Evolutionary conservation across 202 grass and related monocot genomes (phyloP), one percentile per base, ranked within the genome.

Genomic region (Zizania palustris): DNA sequence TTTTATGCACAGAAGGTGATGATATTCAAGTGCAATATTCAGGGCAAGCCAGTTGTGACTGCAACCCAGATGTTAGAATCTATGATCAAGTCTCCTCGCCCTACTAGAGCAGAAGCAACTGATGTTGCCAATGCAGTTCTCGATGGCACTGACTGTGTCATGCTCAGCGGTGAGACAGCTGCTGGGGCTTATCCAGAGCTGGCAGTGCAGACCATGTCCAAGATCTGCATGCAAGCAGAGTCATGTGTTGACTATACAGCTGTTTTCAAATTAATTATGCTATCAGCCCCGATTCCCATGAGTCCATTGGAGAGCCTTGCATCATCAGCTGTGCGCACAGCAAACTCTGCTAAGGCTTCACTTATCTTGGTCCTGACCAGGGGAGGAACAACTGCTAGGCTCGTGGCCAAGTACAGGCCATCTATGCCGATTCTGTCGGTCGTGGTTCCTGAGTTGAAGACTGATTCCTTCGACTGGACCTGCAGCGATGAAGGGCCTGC

Each of bases 1-100:
- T 97, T 97, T 66, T 86, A 82, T 77, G 93, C 93, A 10, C 93
- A 97, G 76, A 97, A 97, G 76, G 90, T 97, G 83, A 93, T 97
- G 93, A 97, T 97, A 65, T 97, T 90, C 87, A 93, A 93, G 77
- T 97, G 93, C 87, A 97, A 97, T 61, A 85, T 93, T 67, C 84
- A 83, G 51, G 93, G 93, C 5, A 97, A 97, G 54, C 92, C 92
- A 18, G 92, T 96, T 42, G 92, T 96, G 60, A 96, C 92, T 63
- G 92, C 92, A 73, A 96, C 93, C 20, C 93, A 97, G 77, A 97
- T 97, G 93, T 76, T 97, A 72, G 93, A 97, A 76, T 97, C 93
- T 28, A 97, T 97, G 93, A 97, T 90, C 51, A 97, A 97, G 83
- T 93, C 93, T 67, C 90, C 93, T 36, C 89, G 93, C 37, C 93